Evolutionary conservation across 371 early-diverging fungal species (phyloP), one percentile per base, ranked within the genome.

Genomic region (Cladochytrium tenue): DNA sequence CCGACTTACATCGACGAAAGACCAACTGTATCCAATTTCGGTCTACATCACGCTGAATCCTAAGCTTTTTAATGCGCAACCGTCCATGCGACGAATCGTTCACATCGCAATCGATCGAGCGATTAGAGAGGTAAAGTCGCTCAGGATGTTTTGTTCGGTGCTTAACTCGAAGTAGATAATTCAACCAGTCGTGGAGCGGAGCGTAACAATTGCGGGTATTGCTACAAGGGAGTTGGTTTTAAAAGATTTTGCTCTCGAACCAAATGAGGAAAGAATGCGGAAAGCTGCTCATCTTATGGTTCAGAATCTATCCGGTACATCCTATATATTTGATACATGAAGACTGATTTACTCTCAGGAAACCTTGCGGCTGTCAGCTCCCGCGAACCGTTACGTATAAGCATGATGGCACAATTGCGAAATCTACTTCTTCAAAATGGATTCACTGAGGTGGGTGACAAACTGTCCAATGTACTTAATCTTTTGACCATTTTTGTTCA

Each of bases 201-300:
- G 96, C 1, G 93, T 97, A 0, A 88, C 90, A 0, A 96, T 97
- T 74, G 97, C 97, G 0, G 86, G 87, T 1, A 89, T 93, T 28
- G 90, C 95, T 20, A 95, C 96, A 0, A 85, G 91, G 1, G 97
- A 96, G 60, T 79, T 97, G 26, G 84, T 96, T 32, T 74, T 88
- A 53, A 96, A 97, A 76, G 98, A 98, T 70, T 97, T 97, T 78
- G 90, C 91, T 0, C 83, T 91, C 71, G 97, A 97, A 75, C 87
- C 93, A 1, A 92, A 95, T 70, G 97, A 96, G 70, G 90, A 91
- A 56, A 89, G 90, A 72, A 88, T 97, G 89, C 83, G 93, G 51
- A 89, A 92, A 53, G 93, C 98, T 1, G 95, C 96, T 3, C 93
- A 94, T 70, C 68, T 89, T 56, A 98, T 98, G 97, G 94, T 89